Evolutionary conservation across 1,139 yeast genomes (phyloP).

Genomic region (Saccharomyces hybrid): DNA sequence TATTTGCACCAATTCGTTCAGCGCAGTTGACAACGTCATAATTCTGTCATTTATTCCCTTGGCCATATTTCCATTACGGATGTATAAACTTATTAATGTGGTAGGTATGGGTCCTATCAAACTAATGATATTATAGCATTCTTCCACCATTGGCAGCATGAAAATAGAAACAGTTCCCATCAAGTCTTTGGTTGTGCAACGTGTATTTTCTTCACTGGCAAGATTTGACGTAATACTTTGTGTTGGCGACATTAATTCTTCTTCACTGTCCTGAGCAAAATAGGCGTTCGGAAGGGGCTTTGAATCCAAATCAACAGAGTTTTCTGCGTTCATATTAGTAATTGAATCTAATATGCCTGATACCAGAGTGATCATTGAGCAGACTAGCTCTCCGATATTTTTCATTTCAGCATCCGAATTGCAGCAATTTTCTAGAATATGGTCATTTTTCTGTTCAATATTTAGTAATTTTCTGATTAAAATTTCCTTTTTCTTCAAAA

Average conservation of each 20-base stretch:
- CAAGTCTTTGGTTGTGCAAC: background rate
- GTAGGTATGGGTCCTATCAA: background rate
- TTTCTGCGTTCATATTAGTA: background rate
- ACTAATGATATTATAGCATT: background rate
- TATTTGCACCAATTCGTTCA: constrained; percentile 29
- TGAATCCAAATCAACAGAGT: background rate
- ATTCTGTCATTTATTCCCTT: constrained; percentile 4
- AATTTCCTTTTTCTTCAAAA: background rate
- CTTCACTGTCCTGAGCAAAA: background rate
- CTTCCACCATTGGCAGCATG: background rate
- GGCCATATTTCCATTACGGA: constrained; percentile 3
- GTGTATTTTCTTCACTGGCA: background rate
- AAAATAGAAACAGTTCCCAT: background rate
- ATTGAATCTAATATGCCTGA: background rate
- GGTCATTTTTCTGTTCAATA: background rate
- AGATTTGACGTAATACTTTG: background rate
- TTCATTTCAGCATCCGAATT: background rate
- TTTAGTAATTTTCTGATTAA: background rate
- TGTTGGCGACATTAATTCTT: background rate
- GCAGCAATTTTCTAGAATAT: background rate
- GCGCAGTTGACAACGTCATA: constrained; percentile 25
- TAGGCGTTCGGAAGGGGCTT: background rate
- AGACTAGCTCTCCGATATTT: background rate
- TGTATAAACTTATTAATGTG: background rate
- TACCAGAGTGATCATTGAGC: background rate